These are phyloP conservation scores for Neonectria neomacrospora DNA, from an alignment of 2,329 filamentous ascomycete species.

Conservation along the genomic window DNA sequence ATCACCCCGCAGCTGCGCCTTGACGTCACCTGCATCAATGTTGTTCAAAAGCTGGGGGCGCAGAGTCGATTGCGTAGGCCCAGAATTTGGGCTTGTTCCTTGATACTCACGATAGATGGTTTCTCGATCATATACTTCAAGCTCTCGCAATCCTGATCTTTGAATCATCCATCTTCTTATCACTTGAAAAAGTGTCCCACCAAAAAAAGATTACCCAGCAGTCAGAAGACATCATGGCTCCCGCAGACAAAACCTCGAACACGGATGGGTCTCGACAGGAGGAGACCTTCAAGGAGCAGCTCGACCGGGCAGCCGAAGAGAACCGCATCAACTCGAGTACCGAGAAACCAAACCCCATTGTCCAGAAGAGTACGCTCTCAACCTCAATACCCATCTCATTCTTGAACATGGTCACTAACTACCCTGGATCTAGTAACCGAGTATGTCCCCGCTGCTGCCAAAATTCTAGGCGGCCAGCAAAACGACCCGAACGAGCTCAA, in stretches of 20 bases:
- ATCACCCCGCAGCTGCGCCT: constrained; percentile 3
- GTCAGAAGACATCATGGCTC: constrained; percentile 26
- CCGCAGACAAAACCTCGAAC: constrained; percentile 22
- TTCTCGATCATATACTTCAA: background rate
- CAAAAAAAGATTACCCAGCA: background rate
- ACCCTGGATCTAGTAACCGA: constrained; percentile 51
- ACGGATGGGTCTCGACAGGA: constrained; percentile 30
- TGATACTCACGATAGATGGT: background rate
- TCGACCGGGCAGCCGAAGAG: constrained; percentile 56
- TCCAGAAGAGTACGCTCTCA: constrained; percentile 55
- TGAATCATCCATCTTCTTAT: background rate
- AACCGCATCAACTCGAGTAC: constrained; percentile 43
- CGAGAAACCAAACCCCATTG: constrained; percentile 49
- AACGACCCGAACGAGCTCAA: constrained; percentile 38
- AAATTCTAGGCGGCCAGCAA: constrained; percentile 53
- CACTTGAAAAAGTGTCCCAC: too few relatives aligned
- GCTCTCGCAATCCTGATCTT: constrained; percentile 4
- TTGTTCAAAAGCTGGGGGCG: background rate
- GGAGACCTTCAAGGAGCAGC: constrained; percentile 56
- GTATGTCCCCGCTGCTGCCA: constrained; percentile 56
- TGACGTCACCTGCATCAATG: constrained; percentile 35
- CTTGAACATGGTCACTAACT: constrained; percentile 3
- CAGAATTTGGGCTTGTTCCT: constrained; percentile 7
- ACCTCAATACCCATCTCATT: background rate
- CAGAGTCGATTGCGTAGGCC: constrained; percentile 40